Evolutionary conservation across 352 stramenopile species (phyloP), one percentile per base, ranked within the genome.

Genomic region (Phytopythium sindhum): DNA sequence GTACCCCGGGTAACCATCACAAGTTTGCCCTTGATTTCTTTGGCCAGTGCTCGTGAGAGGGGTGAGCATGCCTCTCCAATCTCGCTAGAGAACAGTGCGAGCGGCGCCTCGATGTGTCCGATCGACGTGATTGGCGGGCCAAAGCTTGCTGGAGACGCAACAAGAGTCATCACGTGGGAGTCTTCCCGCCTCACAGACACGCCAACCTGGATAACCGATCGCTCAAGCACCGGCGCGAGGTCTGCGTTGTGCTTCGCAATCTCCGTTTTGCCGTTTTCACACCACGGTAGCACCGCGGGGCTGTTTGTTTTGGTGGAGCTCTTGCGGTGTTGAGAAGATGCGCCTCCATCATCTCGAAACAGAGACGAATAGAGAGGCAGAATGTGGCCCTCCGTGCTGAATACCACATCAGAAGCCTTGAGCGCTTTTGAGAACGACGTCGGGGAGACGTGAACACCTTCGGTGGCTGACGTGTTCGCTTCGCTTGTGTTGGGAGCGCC

Each of bases 321-420:
- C 33, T 64, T n/a, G 53, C 39, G 23, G n/a, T 59, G 33, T 24
- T 8, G 12, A 50, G 29, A 21, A 3, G 42, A 11, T 31, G 28
- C 7, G 15, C 8, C 10, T 7, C 21, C 42, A 33, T 60, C 11
- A 5, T 65, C 50, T 35, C 71, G 55, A 45, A 91, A 95, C 12
- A 95, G 69, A 31, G 74, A 67, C 28, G 75, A 66, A 31, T 89
- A 67, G 4, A 93, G 67, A 59, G 90, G 78, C 15, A 95, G 71
- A 23, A 95, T 61, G 66, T 95, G 86, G 29, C 86, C 86, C 70
- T 95, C 86, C 0, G 84, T 95, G 41, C 80, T 95, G 67, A 93
- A 95, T 3, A 95, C 70, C 11, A 93, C 72, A 35, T 95, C 76
- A 1, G 81, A 81, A 10, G 80, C 67, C 72, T 90, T 90, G 37